Evolutionary conservation across 2,329 filamentous ascomycete genomes (phyloP).

Genomic region (Paecilomyces formosus): DNA sequence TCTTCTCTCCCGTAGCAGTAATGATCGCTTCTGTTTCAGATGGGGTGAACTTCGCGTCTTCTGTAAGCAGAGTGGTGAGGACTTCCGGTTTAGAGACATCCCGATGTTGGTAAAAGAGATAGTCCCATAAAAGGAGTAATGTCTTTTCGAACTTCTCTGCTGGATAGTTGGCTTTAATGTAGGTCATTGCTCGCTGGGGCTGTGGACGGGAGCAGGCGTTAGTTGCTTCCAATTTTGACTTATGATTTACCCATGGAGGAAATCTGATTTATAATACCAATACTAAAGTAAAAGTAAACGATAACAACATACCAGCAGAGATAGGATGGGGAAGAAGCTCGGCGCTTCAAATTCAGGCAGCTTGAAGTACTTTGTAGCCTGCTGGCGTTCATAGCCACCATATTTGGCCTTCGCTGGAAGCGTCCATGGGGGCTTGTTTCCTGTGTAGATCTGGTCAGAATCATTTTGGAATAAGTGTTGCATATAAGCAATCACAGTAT

Average conservation of each 20-base stretch:
- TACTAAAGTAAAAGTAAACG: conserved; percentile 16
- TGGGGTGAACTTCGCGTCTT: conserved; percentile 36
- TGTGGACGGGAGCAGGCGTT: conserved; percentile 30
- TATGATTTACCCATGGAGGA: not conserved
- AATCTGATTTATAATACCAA: not conserved
- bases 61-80: conserved; percentile 38
- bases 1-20: conserved; percentile 41
- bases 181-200: conserved; percentile 59
- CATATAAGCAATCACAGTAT: not conserved
- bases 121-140: conserved; percentile 50
- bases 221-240: conserved; percentile 5
- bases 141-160: conserved; percentile 43
- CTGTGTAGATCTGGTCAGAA: conserved; percentile 26
- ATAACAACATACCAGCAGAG: conserved; percentile 42
- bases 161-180: conserved; percentile 55
- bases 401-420: conserved; percentile 61
- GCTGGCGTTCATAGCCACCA: conserved; percentile 40
- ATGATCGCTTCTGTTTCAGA: conserved; percentile 52
- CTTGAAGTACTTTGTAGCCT: conserved; percentile 47
- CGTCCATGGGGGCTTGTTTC: conserved; percentile 69
- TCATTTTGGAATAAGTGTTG: not conserved
- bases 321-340: conserved; percentile 48
- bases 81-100: conserved; percentile 54
- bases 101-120: conserved; percentile 55
- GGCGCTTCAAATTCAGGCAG: conserved; percentile 36